A percentile compares a stretch with the other conserved stretches of the same genome.
These are phyloP conservation scores for Rosa rugosa DNA, from an alignment of 306 rosid species.

Conservation along the genomic window DNA sequence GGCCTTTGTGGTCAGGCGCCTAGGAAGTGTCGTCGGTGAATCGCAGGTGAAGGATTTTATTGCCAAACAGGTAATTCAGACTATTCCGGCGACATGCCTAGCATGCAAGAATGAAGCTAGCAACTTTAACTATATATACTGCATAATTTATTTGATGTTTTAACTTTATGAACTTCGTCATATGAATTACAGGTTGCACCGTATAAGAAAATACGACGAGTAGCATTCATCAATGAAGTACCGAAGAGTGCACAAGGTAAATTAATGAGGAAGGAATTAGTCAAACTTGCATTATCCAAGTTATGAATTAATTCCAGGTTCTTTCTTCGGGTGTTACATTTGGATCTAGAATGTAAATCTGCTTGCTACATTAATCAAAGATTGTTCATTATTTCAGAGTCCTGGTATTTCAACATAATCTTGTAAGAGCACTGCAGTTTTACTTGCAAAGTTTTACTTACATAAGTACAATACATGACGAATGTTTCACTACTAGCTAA, in stretches of 20 bases:
- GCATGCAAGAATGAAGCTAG: neutral
- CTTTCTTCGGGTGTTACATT: neutral
- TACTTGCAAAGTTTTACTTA: neutral
- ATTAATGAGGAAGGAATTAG: conserved; percentile 51
- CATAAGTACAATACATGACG: neutral
- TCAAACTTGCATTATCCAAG: conserved; percentile 32
- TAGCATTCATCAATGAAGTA: conserved; percentile 39
- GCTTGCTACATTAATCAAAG: neutral
- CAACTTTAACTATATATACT: neutral
- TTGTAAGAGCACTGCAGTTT: neutral
- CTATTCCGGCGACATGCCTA: neutral
- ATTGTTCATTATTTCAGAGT: neutral
- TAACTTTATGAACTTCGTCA: neutral
- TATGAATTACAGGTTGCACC: conserved; percentile 50
- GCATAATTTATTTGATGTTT: neutral
- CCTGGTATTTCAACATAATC: neutral
- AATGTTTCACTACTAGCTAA: neutral
- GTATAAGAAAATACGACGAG: conserved; percentile 54
- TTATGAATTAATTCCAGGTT: neutral
- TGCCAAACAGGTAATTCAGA: conserved; percentile 47
- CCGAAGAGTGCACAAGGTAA: conserved; percentile 63
- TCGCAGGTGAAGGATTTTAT: conserved; percentile 47
- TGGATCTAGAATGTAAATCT: neutral
- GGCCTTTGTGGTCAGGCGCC: conserved; percentile 54
- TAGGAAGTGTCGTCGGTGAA: conserved; percentile 37